A percentile compares a stretch with the other conserved stretches of the same genome.
Evolutionary conservation across 139 green algal genomes (phyloP).

Genomic region (Astrephomene gubernaculifera): DNA sequence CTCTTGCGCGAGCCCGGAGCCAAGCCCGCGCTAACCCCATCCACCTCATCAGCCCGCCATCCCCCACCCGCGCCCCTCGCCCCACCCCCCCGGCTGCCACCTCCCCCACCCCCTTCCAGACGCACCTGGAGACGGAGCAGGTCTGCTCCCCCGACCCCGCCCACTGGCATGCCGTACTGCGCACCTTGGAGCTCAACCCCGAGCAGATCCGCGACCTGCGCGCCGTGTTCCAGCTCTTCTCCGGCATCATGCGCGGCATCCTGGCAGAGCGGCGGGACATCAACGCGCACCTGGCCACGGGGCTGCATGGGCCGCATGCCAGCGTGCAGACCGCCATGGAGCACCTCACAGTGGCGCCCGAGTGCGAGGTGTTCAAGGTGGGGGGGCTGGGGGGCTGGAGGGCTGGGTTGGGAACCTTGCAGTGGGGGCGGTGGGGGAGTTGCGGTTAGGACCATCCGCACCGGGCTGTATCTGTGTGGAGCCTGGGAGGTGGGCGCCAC

Average conservation of each 20-base stretch:
- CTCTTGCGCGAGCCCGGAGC: no score
- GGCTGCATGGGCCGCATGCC: not conserved
- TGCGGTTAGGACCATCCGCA: no score
- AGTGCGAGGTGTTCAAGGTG: constrained; percentile 17
- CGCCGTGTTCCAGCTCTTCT: constrained; percentile 5
- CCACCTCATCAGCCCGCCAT: not conserved
- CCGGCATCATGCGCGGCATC: not conserved
- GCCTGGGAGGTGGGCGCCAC: no score
- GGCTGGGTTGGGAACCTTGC: no score
- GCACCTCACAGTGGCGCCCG: not conserved
- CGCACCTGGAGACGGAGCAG: constrained; percentile 22
- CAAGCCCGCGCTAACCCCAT: no score
- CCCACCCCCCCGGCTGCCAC: not conserved
- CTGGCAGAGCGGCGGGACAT: not conserved
- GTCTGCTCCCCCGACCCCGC: not conserved
- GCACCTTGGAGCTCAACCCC: not conserved
- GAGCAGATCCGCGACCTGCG: not conserved
- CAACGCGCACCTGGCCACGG: constrained; percentile 3
- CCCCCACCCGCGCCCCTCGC: not conserved
- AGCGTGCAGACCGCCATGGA: not conserved
- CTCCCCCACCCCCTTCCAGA: not conserved
- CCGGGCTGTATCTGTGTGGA: no score
- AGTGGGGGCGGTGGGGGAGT: no score
- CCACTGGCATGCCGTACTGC: constrained; percentile 19
- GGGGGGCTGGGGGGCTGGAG: not conserved